These are phyloP conservation scores for Calycina marina DNA, from an alignment of 2,329 filamentous ascomycete genomes.

Conservation along the genomic window DNA sequence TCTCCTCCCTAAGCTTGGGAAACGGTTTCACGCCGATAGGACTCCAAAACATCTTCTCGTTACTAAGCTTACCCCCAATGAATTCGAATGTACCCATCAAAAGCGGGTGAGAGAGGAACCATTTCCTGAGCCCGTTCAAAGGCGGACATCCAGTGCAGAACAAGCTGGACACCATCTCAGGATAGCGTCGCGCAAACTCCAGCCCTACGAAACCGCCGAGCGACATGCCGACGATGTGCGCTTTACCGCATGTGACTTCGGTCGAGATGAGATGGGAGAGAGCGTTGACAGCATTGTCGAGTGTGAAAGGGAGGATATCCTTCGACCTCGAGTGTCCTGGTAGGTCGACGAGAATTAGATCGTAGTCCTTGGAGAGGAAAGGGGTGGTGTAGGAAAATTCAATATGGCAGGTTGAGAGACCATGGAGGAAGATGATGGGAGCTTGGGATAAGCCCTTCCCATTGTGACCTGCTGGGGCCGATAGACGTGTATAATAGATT, in stretches of 20 bases:
- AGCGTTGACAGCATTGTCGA: slow-evolving; percentile 5
- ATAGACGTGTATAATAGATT: slow-evolving; percentile 3
- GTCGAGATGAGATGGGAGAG: slow-evolving; percentile 5
- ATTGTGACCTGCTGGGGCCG: background rate
- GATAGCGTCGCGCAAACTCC: slow-evolving; percentile 4
- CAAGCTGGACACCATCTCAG: slow-evolving; percentile 3
- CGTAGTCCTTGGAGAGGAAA: slow-evolving; percentile 4
- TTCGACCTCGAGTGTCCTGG: slow-evolving; percentile 4
- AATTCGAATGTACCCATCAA: slow-evolving; percentile 1
- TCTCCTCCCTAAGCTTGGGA: slow-evolving; percentile 3
- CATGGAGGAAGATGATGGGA: slow-evolving; percentile 4
- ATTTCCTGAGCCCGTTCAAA: slow-evolving; percentile 4
- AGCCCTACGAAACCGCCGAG: slow-evolving; percentile 3
- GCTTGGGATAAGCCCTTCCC: slow-evolving; percentile 2
- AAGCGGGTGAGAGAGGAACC: slow-evolving; percentile 2
- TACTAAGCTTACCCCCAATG: background rate
- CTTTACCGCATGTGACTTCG: slow-evolving; percentile 2
- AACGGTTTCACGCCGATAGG: slow-evolving; percentile 3
- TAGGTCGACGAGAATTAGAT: slow-evolving; percentile 4
- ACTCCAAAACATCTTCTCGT: slow-evolving; percentile 3
- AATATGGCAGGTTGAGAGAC: slow-evolving; percentile 1
- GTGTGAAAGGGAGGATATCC: slow-evolving; percentile 3
- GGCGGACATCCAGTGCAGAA: slow-evolving; percentile 4
- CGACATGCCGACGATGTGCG: slow-evolving; percentile 6
- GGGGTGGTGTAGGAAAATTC: slow-evolving; percentile 3